Evolutionary conservation across 371 early-diverging fungal species (phyloP).

Genomic region (Mortierella sp.): DNA sequence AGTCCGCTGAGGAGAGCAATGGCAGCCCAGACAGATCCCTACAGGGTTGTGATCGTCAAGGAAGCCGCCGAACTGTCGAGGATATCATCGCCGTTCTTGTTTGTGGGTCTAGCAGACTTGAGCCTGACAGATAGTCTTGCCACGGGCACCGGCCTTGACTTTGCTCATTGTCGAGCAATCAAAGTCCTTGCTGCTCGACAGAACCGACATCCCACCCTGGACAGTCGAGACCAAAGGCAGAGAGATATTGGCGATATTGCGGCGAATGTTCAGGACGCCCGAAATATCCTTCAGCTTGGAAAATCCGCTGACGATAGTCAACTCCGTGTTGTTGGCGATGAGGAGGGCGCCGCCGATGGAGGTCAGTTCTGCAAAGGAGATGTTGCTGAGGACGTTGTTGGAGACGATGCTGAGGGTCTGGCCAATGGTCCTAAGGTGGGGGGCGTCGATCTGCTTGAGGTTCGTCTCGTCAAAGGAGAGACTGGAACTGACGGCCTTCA

Average conservation of each 20-base stretch:
- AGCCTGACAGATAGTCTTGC: constrained; percentile 45
- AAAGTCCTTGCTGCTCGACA: constrained; percentile 50
- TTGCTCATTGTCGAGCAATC: constrained; percentile 42
- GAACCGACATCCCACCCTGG: constrained; percentile 48
- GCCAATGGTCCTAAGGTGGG: constrained; percentile 56
- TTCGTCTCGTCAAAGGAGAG: constrained; percentile 64
- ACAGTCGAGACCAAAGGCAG: constrained; percentile 60
- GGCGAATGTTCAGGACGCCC: constrained; percentile 66
- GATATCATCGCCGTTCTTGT: constrained; percentile 5
- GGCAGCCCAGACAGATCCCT: background rate
- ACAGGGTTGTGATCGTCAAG: background rate
- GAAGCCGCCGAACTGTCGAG: background rate
- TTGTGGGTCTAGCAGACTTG: constrained; percentile 37
- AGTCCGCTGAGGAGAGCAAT: background rate
- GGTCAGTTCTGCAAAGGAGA: constrained; percentile 60
- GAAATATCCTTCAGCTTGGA: constrained; percentile 61
- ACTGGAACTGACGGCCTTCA: constrained; percentile 57
- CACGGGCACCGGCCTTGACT: constrained; percentile 43
- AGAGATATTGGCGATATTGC: constrained; percentile 60
- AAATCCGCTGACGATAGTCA: constrained; percentile 60
- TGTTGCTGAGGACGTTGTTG: constrained; percentile 59
- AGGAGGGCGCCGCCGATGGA: constrained; percentile 66
- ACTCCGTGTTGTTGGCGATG: constrained; percentile 61
- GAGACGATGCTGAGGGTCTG: constrained; percentile 65
- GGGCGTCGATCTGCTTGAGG: constrained; percentile 52